phyloP scores from a whole-genome alignment of 176 grass and related monocot genomes.

The Carex myosuroides region DNA sequence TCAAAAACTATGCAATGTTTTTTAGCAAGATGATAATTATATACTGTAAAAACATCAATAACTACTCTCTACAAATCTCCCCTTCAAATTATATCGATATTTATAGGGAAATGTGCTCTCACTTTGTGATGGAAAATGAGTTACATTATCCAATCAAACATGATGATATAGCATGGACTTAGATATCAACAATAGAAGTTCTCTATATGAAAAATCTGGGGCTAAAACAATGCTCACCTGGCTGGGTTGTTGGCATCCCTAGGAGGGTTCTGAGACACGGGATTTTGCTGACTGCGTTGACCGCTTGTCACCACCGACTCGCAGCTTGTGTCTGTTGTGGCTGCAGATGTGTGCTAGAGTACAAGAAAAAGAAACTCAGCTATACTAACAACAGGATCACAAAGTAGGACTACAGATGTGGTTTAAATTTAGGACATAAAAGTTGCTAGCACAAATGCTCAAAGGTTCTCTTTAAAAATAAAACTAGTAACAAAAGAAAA shows the following conservation, averaged over 20 bases:
- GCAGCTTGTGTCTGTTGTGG: slow-evolving; percentile 85
- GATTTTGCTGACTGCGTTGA: slow-evolving; percentile 81
- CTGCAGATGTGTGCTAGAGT: slow-evolving; percentile 50
- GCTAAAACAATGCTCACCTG: slow-evolving; percentile 45
- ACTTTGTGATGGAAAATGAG: not conserved
- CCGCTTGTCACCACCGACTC: slow-evolving; percentile 98
- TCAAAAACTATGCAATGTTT: too few relatives aligned
- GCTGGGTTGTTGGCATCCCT: slow-evolving; percentile 92
- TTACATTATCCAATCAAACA: not conserved
- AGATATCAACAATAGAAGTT: not conserved
- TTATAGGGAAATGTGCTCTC: not conserved
- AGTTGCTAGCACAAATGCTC: too few relatives aligned
- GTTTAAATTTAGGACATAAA: not conserved
- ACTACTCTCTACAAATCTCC: not conserved
- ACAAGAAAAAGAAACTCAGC: slow-evolving; percentile 7
- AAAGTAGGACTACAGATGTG: not conserved
- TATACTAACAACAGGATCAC: not conserved
- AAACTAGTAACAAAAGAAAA: not conserved
- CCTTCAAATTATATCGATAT: not conserved
- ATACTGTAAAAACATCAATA: not conserved
- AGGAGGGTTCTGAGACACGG: slow-evolving; percentile 50
- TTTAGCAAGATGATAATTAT: not conserved
- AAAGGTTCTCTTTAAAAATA: too few relatives aligned
- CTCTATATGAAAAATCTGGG: not conserved
- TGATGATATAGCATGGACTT: not conserved